Base-by-base conservation (phyloP, 1,139 yeast genomes). In the Suhomyces anneliseae region DNA sequence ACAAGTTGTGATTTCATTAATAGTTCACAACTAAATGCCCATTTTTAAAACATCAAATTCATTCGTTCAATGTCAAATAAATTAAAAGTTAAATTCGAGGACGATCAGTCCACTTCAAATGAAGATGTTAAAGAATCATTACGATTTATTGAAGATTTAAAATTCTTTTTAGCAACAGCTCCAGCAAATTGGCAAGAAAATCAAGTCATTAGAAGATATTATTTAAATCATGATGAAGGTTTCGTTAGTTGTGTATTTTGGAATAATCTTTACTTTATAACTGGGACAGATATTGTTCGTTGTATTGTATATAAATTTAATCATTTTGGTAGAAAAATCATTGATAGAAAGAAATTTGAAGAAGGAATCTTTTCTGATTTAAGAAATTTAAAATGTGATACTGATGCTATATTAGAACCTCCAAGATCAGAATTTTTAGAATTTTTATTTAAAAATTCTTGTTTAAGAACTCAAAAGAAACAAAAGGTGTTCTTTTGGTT, bases 401-500 rank as follows among this genome's bases (percentile, higher is more conserved):
- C 84, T 3, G 96, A 92, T 70, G 97, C 98, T 6, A 79, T 90
- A 4, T 73, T 93, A 49, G 98, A 93, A 64, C 83, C 83, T 44
- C 97, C 99, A 8, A 83, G 90, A 61, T 89, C 96, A 0, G 86
- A 83, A 40, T 90, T 93, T 62, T 75, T 93, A 50, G 90, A 87
- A 54, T 90, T 92, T 58, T 71, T 93, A 39, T 90, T 87, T 67
- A 87, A 86, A 59, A 90, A 93, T 62, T 83, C 86, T 53, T 92
- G 99, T 64, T 76, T 93, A 26, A 78, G 97, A 57, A 93, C 99
- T 1, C 98, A 93, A 61, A 93, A 93, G 75, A 93, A 93, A 63
- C 99, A 93, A 64, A 93, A 93, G 64, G 98, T 93, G 36, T 93
- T 93, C 64, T 90, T 86, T 65, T 93, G 99, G 99, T 92, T 88